Base-by-base conservation (phyloP, 1,284 basidiomycete species). In the Blastosporella zonata region DNA sequence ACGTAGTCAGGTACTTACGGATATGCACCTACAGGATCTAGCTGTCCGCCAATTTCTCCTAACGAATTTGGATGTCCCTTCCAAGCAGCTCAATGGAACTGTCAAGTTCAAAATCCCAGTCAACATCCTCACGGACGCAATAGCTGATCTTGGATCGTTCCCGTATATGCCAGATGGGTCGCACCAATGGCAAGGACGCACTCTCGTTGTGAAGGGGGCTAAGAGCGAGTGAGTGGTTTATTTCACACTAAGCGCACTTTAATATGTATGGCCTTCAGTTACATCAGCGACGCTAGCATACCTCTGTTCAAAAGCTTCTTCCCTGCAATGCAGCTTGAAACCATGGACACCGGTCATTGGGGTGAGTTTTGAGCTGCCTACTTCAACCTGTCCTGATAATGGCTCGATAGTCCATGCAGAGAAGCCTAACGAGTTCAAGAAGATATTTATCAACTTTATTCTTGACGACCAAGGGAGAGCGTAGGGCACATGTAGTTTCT, bases 151-250 rank as follows among this genome's bases (percentile, higher is more conserved):
- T 2, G 91, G 89, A 2, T 75, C 76, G 3, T 95, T 95, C 59
- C 90, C 90, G 0, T 84, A 82, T 57, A 69, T 67, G n/a, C 71
- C 77, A 0, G 77, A 75, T 0, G 78, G 85, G 54, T 63, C 63
- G 9, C 46, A 38, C 15, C 68, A 55, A 3, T 93, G 82, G 79
- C 62, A 75, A 9, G 85, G 86, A 0, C 72, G 70, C 40, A 79
- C 85, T 0, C 66, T 95, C 6, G 87, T 92, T 53, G 75, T 94
- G 53, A 93, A 92, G 62, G 93, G 92, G 2, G 69, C 70, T 22
- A 83, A 79, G 69, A 90, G 86, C 80, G 79, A 78, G 81, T 87
- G 50, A 59, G 79, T 31, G 2, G 9, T 17, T 5, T 27, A n/a
- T 34, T 34, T 34, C 15, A 34, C 15, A 17, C 17, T 4, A 4